Evolutionary conservation across 768 basidiomycete species (phyloP).

Genomic region (Tricholoma sp.): DNA sequence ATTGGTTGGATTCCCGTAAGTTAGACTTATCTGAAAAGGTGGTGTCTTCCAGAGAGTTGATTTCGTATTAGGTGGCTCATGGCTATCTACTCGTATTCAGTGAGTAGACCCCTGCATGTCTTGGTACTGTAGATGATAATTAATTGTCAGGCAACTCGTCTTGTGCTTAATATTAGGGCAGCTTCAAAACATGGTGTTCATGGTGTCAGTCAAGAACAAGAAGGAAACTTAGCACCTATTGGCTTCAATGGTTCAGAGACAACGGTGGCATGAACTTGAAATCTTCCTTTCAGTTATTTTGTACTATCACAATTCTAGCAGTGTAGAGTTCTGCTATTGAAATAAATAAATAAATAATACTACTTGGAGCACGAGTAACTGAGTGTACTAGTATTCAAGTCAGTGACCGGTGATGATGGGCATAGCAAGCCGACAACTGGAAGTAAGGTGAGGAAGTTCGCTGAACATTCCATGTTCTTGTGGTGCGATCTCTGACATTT

Average conservation of each 20-base stretch:
- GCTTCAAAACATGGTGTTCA: neutral
- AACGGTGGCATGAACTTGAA: too few species aligned
- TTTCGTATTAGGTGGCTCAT: neutral
- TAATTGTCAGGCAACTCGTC: neutral
- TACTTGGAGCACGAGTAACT: too few species aligned
- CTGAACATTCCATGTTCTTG: too few species aligned
- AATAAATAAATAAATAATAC: too few species aligned
- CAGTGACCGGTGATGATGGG: too few species aligned
- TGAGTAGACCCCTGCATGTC: neutral
- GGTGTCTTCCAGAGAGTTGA: neutral
- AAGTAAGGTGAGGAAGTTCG: too few species aligned
- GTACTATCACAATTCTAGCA: too few species aligned
- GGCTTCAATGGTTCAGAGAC: neutral
- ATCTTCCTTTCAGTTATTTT: too few species aligned
- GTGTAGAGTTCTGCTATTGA: too few species aligned
- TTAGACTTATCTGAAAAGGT: neutral
- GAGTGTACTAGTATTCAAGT: too few species aligned
- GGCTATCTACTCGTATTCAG: neutral
- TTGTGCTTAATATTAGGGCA: neutral
- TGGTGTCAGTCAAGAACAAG: neutral
- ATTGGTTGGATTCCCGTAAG: neutral
- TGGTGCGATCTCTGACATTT: too few species aligned
- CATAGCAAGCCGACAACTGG: too few species aligned
- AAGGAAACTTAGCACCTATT: neutral
- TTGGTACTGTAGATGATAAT: neutral